Base-by-base conservation (phyloP, 805 yeast genomes). In the Candida ortonii region DNA sequence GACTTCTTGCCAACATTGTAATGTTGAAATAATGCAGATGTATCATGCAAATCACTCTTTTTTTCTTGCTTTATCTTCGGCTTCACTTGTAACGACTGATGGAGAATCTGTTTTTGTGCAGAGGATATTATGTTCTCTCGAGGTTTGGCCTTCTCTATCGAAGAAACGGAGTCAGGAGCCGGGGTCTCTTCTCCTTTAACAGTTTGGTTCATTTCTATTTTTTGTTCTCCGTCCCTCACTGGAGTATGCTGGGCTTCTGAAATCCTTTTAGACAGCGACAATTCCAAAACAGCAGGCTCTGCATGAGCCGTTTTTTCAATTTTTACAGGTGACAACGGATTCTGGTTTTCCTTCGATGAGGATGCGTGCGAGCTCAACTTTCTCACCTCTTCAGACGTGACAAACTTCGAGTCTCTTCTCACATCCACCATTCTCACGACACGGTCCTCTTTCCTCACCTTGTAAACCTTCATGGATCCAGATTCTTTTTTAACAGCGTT, bases 381-480 rank as follows among this genome's bases (percentile, higher is more conserved):
- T 17, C 39, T 40, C 12, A 50, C 52, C 13, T 41, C 50, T 22
- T 49, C 53, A 17, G 50, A 43, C 16, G 43, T 34, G 14, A 49
- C 29, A 17, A 47, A 49, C 22, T 39, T 43, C 10, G 44, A 30
- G 22, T 45, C 51, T 28, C 45, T 42, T 19, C 35, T 46, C n/a
- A 47, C 47, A 25, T 41, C 49, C 16, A 42, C 42, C 16, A 44
- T 44, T 13, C 38, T 41, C 10, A 43, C 45, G 16, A 47, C 17
- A 7, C 48, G 39, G 20, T 47, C 47, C 18, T 50, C 53, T 33
- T 49, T 49, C 33, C 53, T 39, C 10, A 49, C 46, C 29, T 39
- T 44, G 36, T 42, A 38, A n/a, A 46, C 40, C 25, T 41, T 40
- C 41, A 43, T 31, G 5, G 39, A 15, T n/a, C n/a, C n/a, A 7